Evolutionary conservation across 164 flowering plant species (phyloP).

Genomic region (Magnolia sinica): DNA sequence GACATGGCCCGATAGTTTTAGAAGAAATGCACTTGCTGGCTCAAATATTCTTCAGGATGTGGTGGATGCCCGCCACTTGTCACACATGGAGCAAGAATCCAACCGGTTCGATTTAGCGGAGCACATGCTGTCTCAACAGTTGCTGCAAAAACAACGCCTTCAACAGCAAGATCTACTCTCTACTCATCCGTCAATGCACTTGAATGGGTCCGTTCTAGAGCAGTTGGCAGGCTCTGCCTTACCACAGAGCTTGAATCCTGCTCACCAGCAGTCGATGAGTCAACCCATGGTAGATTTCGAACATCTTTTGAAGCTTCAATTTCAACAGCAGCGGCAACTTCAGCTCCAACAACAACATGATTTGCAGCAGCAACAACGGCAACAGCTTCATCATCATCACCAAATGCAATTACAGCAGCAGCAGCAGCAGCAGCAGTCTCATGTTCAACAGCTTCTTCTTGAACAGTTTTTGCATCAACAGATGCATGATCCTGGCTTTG

Average conservation of each 20-base stretch:
- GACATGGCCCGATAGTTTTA: conserved; percentile 49
- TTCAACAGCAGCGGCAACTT: conserved; percentile 43
- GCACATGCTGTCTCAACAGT: conserved; percentile 43
- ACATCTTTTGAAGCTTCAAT: conserved; percentile 47
- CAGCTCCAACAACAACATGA: conserved; percentile 35
- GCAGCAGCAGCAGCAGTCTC: conserved; percentile 23
- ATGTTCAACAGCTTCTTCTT: conserved; percentile 2
- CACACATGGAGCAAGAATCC: conserved; percentile 43
- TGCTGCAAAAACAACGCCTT: conserved; percentile 51
- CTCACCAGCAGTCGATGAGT: conserved; percentile 40
- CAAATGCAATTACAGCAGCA: conserved; percentile 43
- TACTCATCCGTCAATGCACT: conserved; percentile 23
- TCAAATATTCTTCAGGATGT: conserved; percentile 37
- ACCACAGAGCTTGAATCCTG: conserved; percentile 27
- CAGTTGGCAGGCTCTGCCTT: conserved; percentile 30
- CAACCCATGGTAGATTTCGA: conserved; percentile 52
- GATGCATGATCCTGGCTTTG: conserved; percentile 48
- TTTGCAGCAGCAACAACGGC: conserved; percentile 40
- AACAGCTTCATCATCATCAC: conserved; percentile 31
- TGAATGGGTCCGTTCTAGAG: conserved; percentile 47
- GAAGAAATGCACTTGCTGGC: conserved; percentile 33
- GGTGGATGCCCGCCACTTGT: conserved; percentile 33
- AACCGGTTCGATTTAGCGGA: conserved; percentile 45
- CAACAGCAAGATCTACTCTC: conserved; percentile 46
- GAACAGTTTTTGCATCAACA: conserved; percentile 40